Evolutionary conservation across 306 rosid genomes (phyloP), one percentile per base, ranked within the genome.

Genomic region (Pyrus betulifolia): DNA sequence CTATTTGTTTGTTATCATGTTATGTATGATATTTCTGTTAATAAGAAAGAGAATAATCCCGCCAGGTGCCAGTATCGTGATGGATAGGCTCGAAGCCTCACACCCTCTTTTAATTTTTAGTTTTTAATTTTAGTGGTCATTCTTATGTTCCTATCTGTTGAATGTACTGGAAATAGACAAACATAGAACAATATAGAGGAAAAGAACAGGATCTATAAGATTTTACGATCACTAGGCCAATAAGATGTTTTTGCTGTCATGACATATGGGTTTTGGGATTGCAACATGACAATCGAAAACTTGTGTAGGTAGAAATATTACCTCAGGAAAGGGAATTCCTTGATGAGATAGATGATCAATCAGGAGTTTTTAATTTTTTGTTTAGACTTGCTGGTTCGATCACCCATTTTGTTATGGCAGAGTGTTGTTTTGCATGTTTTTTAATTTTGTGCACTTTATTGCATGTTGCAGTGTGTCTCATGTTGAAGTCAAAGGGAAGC

Each of bases 401-500:
- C 55, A 51, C 21, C 55, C 21, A 51, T 51, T 51, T 51, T 51
- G 55, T 51, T 17, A 51, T 61, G 38, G 66, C 38, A 61, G 38
- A 8, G 42, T 63, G 7, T 31, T 5, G 6, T 54, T 33, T 51
- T 69, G 27, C 75, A n/a, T 58, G 76, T 72, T 35, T 60, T 49
- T 55, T 33, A 66, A 75, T 21, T 31, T 44, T 51, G 15, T 40
- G 38, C 23, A 22, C 19, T 6, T 65, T 33, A 17, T 65, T 76
- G 14, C 42, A 18, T 64, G n/a, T 76, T 85, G 91, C 96, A 95
- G 99, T 61, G 78, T 95, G 62, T 76, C 90, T 67, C 82, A 86
- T 71, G 97, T 92, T 79, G 76, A 89, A 90, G 96, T 86, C 76
- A 12, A 55, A 59, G 99, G 99, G 65, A 67, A 76, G 38, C 30